Conservation (phyloP, 768 basidiomycete genomes). For the Russula emetica region DNA sequence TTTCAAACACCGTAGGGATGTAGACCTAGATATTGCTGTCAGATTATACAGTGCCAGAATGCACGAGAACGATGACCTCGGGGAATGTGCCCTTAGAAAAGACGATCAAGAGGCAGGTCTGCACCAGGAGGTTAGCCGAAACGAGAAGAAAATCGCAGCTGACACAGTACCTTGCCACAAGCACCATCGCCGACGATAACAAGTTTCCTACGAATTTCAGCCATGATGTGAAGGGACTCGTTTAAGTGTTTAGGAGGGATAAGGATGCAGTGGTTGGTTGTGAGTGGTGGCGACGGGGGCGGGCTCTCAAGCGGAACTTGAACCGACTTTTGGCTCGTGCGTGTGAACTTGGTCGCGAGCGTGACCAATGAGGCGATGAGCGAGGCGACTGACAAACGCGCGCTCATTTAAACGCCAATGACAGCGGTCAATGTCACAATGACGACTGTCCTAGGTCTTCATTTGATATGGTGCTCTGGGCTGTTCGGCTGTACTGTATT, state of each 20-base stretch:
- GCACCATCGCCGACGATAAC: slow-evolving; percentile 99
- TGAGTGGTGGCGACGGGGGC: slow-evolving; percentile 24
- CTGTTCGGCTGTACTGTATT: background rate
- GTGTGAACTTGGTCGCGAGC: slow-evolving; percentile 25
- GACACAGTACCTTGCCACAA: slow-evolving; percentile 73
- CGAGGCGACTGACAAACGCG: slow-evolving; percentile 12
- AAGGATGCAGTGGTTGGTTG: slow-evolving; percentile 9
- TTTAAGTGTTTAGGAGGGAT: slow-evolving; percentile 20
- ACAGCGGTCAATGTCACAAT: background rate
- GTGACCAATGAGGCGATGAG: slow-evolving; percentile 13
- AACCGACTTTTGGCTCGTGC: slow-evolving; percentile 27
- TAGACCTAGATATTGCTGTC: slow-evolving; percentile 64
- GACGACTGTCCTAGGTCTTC: background rate
- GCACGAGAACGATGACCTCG: slow-evolving; percentile 53
- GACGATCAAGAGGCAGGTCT: slow-evolving; percentile 67
- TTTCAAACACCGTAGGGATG: slow-evolving; percentile 99
- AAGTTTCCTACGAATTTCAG: slow-evolving; percentile 97
- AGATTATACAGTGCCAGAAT: slow-evolving; percentile 3
- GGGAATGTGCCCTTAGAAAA: slow-evolving; percentile 97
- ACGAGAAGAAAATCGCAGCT: background rate
- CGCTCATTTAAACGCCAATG: background rate
- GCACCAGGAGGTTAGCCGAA: slow-evolving; percentile 1
- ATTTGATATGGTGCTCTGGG: background rate
- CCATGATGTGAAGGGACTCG: slow-evolving; percentile 49
- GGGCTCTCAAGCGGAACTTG: slow-evolving; percentile 29